Conservation (phyloP, 306 rosid species). For the Casuarina cunninghamiana region DNA sequence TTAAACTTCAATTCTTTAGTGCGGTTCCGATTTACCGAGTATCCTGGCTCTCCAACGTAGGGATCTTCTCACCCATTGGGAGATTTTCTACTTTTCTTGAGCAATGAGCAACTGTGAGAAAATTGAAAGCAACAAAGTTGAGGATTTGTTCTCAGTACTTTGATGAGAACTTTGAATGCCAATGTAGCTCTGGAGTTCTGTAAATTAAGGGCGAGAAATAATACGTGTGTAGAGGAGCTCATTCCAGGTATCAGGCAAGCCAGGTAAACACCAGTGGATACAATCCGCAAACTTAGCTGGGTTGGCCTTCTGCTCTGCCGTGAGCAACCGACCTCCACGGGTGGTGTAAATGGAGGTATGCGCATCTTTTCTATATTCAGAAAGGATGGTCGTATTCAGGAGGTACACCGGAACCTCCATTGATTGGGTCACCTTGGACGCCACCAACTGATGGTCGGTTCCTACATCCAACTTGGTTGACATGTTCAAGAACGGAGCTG, state of each 20-base stretch:
- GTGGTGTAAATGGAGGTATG: conserved; percentile 85
- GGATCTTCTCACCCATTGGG: no score
- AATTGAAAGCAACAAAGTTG: no score
- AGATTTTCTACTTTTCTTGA: no score
- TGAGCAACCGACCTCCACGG: conserved; percentile 73
- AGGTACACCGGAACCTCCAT: conserved; percentile 63
- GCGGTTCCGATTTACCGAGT: no score
- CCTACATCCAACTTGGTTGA: conserved; percentile 58
- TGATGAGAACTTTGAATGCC: no score
- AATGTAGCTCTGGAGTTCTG: no score
- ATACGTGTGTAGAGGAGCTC: conserved; percentile 59
- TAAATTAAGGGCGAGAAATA: no score
- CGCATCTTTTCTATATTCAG: conserved; percentile 84
- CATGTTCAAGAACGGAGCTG: conserved; percentile 52
- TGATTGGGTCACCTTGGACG: conserved; percentile 44
- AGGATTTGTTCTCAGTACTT: no score
- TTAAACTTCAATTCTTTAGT: no score
- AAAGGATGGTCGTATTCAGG: conserved; percentile 65
- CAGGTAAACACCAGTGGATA: conserved; percentile 92
- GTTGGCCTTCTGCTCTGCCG: conserved; percentile 73
- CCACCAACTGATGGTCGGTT: conserved; percentile 65
- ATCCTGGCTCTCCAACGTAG: no score
- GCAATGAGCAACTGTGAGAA: no score
- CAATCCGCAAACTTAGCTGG: conserved; percentile 80
- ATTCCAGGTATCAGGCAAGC: conserved; percentile 90